These are phyloP conservation scores for Botrytis squamosa DNA, from an alignment of 2,329 filamentous ascomycete genomes.

Conservation along the genomic window DNA sequence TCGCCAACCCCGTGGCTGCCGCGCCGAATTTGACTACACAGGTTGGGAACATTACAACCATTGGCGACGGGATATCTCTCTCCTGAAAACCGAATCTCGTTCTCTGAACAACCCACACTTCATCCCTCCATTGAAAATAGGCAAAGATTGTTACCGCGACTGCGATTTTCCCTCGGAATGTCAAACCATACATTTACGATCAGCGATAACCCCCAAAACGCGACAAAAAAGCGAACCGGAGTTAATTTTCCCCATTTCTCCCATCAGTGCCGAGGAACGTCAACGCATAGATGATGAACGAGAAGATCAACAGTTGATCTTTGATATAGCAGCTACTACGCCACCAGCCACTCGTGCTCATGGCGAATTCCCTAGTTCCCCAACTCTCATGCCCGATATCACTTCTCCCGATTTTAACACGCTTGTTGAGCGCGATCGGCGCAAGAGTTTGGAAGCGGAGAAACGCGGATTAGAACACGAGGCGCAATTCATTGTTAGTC, in stretches of 20 bases:
- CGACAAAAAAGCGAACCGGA: constrained; percentile 10
- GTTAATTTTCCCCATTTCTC: constrained; percentile 6
- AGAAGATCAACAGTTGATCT: constrained; percentile 16
- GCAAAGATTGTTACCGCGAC: constrained; percentile 19
- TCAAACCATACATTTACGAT: background rate
- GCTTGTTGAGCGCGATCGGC: constrained; percentile 6
- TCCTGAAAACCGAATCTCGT: constrained; percentile 9
- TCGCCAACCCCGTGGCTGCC: constrained; percentile 16
- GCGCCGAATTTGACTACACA: constrained; percentile 25
- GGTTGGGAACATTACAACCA: constrained; percentile 23
- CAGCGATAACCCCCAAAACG: background rate
- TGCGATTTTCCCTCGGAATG: constrained; percentile 22
- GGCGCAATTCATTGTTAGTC: constrained; percentile 16
- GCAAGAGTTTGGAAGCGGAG: constrained; percentile 15
- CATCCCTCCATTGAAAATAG: constrained; percentile 1
- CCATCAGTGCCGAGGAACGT: background rate
- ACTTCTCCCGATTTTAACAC: background rate
- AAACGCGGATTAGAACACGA: constrained; percentile 18
- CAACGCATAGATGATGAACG: constrained; percentile 4
- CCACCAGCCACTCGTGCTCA: background rate
- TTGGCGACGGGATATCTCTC: constrained; percentile 12
- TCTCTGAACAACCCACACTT: background rate
- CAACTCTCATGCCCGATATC: background rate
- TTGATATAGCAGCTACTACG: constrained; percentile 18
- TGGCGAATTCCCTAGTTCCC: background rate